Conservation (phyloP, 2,329 filamentous ascomycete genomes). For the Epichloe sibirici region DNA sequence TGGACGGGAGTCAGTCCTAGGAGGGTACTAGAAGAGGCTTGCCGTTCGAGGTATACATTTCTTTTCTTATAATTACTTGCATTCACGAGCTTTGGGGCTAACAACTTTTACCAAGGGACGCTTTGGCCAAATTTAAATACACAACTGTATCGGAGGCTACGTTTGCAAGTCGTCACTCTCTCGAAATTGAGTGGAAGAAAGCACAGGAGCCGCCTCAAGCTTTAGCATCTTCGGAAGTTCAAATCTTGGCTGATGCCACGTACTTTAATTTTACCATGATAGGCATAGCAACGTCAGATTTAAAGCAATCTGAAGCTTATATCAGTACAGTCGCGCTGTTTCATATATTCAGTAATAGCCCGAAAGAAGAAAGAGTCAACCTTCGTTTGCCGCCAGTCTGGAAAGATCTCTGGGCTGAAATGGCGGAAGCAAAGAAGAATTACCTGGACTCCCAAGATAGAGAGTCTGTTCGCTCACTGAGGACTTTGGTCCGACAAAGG, state of each 20-base stretch:
- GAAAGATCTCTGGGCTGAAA: slow-evolving; percentile 77
- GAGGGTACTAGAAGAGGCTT: slow-evolving; percentile 74
- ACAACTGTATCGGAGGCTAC: slow-evolving; percentile 58
- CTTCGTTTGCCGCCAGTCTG: slow-evolving; percentile 67
- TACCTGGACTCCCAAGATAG: slow-evolving; percentile 61
- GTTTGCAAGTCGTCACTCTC: slow-evolving; percentile 63
- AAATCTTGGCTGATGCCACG: slow-evolving; percentile 32
- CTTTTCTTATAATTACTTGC: not conserved
- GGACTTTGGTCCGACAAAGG: slow-evolving; percentile 55
- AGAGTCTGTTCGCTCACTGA: slow-evolving; percentile 52
- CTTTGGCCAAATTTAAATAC: slow-evolving; percentile 54
- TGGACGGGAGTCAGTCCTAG: slow-evolving; percentile 65
- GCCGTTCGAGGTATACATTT: slow-evolving; percentile 53
- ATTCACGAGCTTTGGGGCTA: not conserved
- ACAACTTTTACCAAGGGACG: slow-evolving; percentile 41
- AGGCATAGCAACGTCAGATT: slow-evolving; percentile 58
- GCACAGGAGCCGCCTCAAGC: slow-evolving; percentile 40
- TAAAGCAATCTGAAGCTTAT: slow-evolving; percentile 76
- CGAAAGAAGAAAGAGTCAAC: slow-evolving; percentile 77
- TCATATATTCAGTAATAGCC: slow-evolving; percentile 61
- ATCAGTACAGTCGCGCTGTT: slow-evolving; percentile 75
- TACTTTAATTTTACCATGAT: slow-evolving; percentile 62
- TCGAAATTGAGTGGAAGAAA: slow-evolving; percentile 71
- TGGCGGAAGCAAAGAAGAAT: slow-evolving; percentile 57
- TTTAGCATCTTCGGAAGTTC: slow-evolving; percentile 26